phyloP scores from a whole-genome alignment of 352 stramenopile species.

The Blastocystis sp. region DNA sequence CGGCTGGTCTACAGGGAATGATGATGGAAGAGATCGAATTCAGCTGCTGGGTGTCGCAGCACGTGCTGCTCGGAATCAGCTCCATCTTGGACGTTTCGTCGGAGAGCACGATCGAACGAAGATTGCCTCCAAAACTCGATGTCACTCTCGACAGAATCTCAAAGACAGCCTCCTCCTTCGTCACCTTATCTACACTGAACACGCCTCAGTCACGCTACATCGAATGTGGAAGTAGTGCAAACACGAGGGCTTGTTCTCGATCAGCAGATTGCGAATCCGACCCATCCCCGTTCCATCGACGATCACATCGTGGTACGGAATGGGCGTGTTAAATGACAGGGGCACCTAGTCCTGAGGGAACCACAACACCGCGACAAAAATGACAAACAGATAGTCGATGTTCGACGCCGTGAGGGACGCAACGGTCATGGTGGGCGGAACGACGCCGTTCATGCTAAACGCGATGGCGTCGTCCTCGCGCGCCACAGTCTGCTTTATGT shows the following conservation, averaged over 20 bases:
- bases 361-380: neutral
- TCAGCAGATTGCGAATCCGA: neutral
- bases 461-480: neutral
- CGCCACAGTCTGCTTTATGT: neutral
- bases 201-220: slow-evolving; percentile 3
- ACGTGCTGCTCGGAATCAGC: slow-evolving; percentile 9
- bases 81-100: slow-evolving; percentile 10
- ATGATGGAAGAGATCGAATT: neutral
- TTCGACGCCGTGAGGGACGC: neutral
- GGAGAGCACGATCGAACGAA: neutral
- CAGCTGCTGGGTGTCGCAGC: neutral
- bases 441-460: slow-evolving; percentile 8
- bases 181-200: neutral
- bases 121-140: neutral
- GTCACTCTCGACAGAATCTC: neutral
- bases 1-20: slow-evolving; percentile 1
- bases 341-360: neutral
- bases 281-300: neutral
- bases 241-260: slow-evolving; percentile 15
- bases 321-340: neutral
- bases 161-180: neutral
- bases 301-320: neutral
- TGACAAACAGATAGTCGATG: slow-evolving; percentile 18
- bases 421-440: slow-evolving; percentile 5
- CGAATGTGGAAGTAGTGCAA: slow-evolving; percentile 20